Evolutionary conservation across 1,284 basidiomycete genomes (phyloP).

Genomic region (Athelia sp.): DNA sequence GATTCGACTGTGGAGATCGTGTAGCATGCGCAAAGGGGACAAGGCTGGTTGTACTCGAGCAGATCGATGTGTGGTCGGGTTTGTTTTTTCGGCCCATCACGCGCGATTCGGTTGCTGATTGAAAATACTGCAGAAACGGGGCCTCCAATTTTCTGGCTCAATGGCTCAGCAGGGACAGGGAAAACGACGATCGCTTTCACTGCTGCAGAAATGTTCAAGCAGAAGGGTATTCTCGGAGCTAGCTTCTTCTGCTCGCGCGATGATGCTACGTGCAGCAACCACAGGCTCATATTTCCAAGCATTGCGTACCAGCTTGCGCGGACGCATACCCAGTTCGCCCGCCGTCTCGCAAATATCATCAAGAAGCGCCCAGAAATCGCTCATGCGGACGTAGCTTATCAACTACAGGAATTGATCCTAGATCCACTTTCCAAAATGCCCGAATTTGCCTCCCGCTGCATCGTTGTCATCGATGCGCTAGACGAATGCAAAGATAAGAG

Average conservation of each 20-base stretch:
- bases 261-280: background rate
- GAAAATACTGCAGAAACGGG: background rate
- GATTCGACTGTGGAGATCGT: background rate
- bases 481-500: background rate
- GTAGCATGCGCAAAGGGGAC: background rate
- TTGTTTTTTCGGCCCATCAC: background rate
- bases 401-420: background rate
- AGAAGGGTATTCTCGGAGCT: background rate
- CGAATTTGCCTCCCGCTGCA: background rate
- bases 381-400: background rate
- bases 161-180: background rate
- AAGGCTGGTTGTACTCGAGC: background rate
- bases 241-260: constrained; percentile 2
- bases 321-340: background rate
- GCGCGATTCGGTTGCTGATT: background rate
- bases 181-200: background rate
- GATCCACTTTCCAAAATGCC: background rate
- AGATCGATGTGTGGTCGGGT: background rate
- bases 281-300: background rate
- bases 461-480: background rate
- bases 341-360: background rate
- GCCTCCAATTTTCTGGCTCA: background rate
- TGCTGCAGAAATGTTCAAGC: background rate
- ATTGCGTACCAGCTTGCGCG: background rate
- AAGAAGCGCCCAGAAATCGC: background rate